Base-by-base conservation (phyloP, 2,329 filamentous ascomycete species). In the Aulographum hederae region DNA sequence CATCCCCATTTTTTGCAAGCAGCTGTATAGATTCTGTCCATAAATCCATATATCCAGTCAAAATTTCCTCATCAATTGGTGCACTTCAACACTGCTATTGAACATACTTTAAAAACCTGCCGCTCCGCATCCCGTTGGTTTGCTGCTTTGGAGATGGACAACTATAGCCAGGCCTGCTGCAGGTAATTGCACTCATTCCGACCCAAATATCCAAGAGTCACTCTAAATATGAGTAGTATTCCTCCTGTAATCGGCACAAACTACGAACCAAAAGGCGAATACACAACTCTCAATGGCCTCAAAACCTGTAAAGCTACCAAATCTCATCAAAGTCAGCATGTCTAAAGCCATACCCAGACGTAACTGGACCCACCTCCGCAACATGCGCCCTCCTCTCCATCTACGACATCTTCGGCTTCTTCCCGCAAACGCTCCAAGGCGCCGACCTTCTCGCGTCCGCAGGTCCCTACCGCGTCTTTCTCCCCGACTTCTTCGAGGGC, bases 401-500 rank as follows among this genome's bases (percentile, higher is more conserved):
- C 37, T 73, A 57, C 56, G 67, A 72, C 44, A 71, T 73, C 49
- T 74, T 74, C 45, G 69, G 69, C 32, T 73, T 67, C 59, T 73
- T 68, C 51, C 58, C 61, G 6, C 69, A 74, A 45, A 73, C 68
- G 6, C 42, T 73, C 13, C 69, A 74, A 44, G 69, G 69, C 28
- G 68, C 69, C 38, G 69, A 74, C 41, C 72, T 73, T 43, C 62
- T 73, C 26, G 65, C 69, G 17, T 53, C 56, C 41, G 57, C 61
- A 19, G 61, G 74, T 64, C 69, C 78, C 46, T 89, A 91, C 61
- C 73, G 73, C 43, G 79, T 93, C 42, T 84, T 85, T 56, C 85
- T 94, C 39, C 85, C 85, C 17, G 85, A 94, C 57, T 86, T 80
- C 65, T 92, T 93, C 60, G 67, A 78, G 37, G 84, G 80, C 50